These are phyloP conservation scores for Beauveria varroae DNA, from an alignment of 2,329 filamentous ascomycete genomes.

Conservation along the genomic window DNA sequence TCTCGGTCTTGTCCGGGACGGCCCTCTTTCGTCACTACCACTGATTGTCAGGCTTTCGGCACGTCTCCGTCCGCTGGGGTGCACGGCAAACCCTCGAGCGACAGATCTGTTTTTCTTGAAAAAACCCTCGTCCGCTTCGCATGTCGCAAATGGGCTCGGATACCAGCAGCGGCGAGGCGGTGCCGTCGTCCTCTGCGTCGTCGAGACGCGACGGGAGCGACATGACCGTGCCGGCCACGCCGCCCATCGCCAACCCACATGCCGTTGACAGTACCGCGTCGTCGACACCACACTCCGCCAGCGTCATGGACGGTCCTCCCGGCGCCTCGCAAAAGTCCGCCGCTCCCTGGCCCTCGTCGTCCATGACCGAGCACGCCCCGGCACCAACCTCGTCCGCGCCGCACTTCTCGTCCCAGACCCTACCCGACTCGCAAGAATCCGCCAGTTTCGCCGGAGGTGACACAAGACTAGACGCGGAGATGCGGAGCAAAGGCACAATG, in stretches of 20 bases:
- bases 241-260: slow-evolving; percentile 5
- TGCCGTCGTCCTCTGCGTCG: slow-evolving; percentile 9
- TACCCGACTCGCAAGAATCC: slow-evolving; percentile 12
- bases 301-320: background rate
- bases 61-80: background rate
- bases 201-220: slow-evolving; percentile 13
- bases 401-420: slow-evolving; percentile 2
- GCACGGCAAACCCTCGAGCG: background rate
- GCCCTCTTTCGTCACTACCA: background rate
- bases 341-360: background rate
- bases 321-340: background rate
- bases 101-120: no score
- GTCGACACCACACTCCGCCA: background rate
- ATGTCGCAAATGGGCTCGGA: slow-evolving; percentile 13
- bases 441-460: background rate
- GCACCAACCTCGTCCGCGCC: background rate
- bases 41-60: background rate
- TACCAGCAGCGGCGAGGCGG: slow-evolving; percentile 4
- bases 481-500: background rate
- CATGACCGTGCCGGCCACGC: slow-evolving; percentile 11
- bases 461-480: slow-evolving; percentile 2
- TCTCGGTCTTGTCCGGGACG: slow-evolving; percentile 7
- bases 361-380: background rate
- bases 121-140: background rate
- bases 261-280: background rate